These are phyloP conservation scores for Suillus variegatus DNA, from an alignment of 768 basidiomycete species.

Conservation along the genomic window DNA sequence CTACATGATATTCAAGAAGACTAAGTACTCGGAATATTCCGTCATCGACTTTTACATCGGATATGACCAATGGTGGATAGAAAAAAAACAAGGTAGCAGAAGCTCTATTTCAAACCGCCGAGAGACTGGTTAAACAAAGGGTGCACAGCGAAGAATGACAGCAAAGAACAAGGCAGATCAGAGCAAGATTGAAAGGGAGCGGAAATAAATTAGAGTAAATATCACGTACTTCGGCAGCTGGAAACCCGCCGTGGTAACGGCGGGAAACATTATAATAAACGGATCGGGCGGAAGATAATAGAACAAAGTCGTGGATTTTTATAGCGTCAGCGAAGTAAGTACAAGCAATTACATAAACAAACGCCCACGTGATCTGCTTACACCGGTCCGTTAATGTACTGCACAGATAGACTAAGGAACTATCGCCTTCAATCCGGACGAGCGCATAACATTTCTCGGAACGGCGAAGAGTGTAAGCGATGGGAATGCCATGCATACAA, in stretches of 20 bases:
- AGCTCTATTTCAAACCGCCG: background rate
- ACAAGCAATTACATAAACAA: no score
- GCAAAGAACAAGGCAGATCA: no score
- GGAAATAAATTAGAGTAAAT: background rate
- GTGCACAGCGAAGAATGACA: background rate
- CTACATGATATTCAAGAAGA: background rate
- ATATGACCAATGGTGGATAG: background rate
- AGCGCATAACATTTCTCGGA: background rate
- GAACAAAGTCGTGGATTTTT: no score
- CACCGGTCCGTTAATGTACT: no score
- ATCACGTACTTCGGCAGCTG: background rate
- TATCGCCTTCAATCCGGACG: background rate
- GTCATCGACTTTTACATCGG: background rate
- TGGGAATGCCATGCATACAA: background rate
- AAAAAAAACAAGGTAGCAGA: background rate
- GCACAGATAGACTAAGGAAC: background rate
- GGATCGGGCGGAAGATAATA: no score
- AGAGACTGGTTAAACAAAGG: background rate
- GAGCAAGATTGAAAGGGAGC: background rate
- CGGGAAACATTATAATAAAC: no score
- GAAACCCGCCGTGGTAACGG: no score
- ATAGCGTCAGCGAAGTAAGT: no score
- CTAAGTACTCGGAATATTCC: background rate
- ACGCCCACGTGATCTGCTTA: no score
- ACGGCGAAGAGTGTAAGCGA: background rate